phyloP scores from a whole-genome alignment of 1,139 yeast species.

The Lizanozyma gosingica region DNA sequence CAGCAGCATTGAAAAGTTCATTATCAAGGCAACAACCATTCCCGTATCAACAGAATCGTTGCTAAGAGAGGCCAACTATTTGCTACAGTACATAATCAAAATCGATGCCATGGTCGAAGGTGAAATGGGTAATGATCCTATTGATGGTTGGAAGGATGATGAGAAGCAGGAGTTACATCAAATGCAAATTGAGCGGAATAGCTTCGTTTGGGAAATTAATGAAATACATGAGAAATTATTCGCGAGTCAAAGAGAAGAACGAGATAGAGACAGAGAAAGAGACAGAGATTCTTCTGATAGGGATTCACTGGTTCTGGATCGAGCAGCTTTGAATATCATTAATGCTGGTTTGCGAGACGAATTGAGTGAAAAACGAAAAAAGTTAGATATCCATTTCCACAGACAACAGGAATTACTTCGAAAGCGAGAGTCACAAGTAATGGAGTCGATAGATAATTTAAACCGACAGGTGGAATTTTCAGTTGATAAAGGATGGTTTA shows the following conservation, averaged over 20 bases:
- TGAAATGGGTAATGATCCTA: too few relatives aligned
- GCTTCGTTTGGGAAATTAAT: background rate
- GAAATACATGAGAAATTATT: background rate
- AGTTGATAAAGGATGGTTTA: background rate
- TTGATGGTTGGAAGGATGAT: background rate
- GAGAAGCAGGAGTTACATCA: background rate
- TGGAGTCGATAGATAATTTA: background rate
- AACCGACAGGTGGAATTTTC: background rate
- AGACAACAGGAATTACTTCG: background rate
- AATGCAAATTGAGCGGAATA: background rate
- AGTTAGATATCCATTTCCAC: background rate
- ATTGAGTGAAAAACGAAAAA: background rate
- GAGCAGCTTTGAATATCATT: background rate
- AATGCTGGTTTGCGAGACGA: background rate
- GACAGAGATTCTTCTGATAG: too few relatives aligned
- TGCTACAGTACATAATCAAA: conserved; percentile 23
- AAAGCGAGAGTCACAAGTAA: background rate
- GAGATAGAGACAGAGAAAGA: background rate
- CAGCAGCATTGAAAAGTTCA: conserved; percentile 64
- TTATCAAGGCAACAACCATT: conserved; percentile 27
- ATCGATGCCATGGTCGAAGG: conserved; percentile 7
- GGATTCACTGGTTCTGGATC: background rate
- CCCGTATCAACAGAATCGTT: conserved; percentile 19
- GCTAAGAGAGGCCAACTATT: conserved; percentile 23
- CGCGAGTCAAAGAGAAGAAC: background rate